Evolutionary conservation across 768 basidiomycete genomes (phyloP), one percentile per base, ranked within the genome.

Genomic region (Hirschioporus abietinus): DNA sequence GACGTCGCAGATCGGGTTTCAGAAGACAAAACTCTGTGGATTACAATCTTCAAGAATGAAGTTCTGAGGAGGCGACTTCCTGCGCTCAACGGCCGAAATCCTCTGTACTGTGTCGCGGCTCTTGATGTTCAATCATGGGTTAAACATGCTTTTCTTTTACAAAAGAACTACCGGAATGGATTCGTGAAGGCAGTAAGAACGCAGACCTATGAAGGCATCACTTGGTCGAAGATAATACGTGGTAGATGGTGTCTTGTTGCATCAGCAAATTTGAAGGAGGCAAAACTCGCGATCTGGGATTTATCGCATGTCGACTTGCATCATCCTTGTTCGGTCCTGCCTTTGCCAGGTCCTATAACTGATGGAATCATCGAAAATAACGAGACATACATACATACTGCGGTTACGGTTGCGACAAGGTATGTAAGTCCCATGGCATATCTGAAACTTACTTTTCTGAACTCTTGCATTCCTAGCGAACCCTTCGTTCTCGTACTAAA

Each of bases 171-270:
- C 12, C 42, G 42, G 12, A 52, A 3, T 52, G 42, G 42, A 5
- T 5, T 20, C 42, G 42, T 20, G 15, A 52, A 52, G 42, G 4
- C 42, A 12, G 4, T 20, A 5, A 52, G 42, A 10, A 52, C 42
- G 4, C 42, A 10, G 2, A 52, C 42, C 4, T 52, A 15, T 20
- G 42, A 52, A 52, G 42, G 42, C 20, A 34, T 61, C 60, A 61
- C 60, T 1, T 61, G 60, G 60, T 5, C 30, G 25, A 61, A 34
- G 18, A 25, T 61, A 2, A 61, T 61, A 34, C 60, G 60, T 4
- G 60, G 60, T 24, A 25, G 60, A 61, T 61, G 60, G 60, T 61
- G 60, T 24, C 23, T 61, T 4, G 60, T 61, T 25, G 60, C 60
- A 12, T 61, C 60, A 1, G 60, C 60, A 9, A 61, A 61, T 24